These are phyloP conservation scores for Tritrichomonas foetus DNA, from an alignment of 208 protist species.

Conservation along the genomic window DNA sequence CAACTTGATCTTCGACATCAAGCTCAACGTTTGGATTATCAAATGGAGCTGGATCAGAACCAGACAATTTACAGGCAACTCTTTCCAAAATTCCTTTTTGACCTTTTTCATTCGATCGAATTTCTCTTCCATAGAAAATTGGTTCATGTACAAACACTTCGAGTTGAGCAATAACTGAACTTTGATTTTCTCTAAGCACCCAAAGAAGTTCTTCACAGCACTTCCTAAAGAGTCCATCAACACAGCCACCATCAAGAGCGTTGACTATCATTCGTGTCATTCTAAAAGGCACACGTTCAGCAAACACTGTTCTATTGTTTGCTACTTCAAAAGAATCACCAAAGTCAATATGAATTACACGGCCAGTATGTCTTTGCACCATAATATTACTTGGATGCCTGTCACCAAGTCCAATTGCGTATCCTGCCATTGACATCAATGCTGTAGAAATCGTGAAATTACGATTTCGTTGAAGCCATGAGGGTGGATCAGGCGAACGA, in stretches of 20 bases:
- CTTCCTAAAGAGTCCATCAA: conserved; percentile 74
- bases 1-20: not conserved
- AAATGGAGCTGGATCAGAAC: not conserved
- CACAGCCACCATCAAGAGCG: conserved; percentile 54
- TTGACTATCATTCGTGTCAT: conserved; percentile 61
- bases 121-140: conserved; percentile 44
- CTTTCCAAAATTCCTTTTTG: conserved; percentile 11
- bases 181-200: conserved; percentile 45
- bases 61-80: conserved; percentile 12
- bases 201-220: conserved; percentile 66
- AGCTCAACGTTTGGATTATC: not conserved
- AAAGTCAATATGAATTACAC: conserved; percentile 60
- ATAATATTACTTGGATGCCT: conserved; percentile 46
- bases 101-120: not conserved
- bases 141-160: conserved; percentile 55
- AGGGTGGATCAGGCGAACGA: not conserved
- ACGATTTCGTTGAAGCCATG: not conserved
- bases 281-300: conserved; percentile 58
- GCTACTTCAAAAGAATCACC: conserved; percentile 54
- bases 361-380: conserved; percentile 39
- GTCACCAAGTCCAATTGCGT: conserved; percentile 37
- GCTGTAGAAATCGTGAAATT: conserved; percentile 27
- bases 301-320: conserved; percentile 44
- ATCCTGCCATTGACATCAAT: conserved; percentile 43
- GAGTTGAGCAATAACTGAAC: conserved; percentile 45